These are phyloP conservation scores for Hypoxylon sp. DNA, from an alignment of 2,329 filamentous ascomycete species.

Conservation along the genomic window DNA sequence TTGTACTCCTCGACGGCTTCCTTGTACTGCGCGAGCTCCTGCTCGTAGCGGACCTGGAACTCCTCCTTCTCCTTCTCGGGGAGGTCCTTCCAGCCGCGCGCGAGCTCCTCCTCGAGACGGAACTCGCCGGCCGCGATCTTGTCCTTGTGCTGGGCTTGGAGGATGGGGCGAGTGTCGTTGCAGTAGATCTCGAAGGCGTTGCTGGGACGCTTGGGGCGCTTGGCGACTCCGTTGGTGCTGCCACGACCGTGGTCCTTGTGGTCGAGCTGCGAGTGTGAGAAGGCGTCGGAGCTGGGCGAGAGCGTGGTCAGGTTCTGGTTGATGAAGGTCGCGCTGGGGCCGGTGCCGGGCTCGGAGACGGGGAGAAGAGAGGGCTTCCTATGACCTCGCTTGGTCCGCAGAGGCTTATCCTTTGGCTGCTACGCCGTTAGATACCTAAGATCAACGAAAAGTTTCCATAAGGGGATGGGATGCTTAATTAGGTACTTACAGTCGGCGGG, in stretches of 20 bases:
- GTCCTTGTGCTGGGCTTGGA: slow-evolving; percentile 63
- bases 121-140: slow-evolving; percentile 55
- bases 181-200: slow-evolving; percentile 71
- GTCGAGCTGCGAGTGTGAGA: slow-evolving; percentile 65
- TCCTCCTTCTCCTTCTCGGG: slow-evolving; percentile 65
- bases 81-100: slow-evolving; percentile 69
- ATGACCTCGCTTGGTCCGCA: slow-evolving; percentile 81
- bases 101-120: slow-evolving; percentile 69
- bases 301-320: slow-evolving; percentile 63
- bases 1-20: slow-evolving; percentile 61
- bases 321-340: slow-evolving; percentile 61
- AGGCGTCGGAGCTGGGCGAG: slow-evolving; percentile 68
- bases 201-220: slow-evolving; percentile 61
- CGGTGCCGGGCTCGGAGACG: slow-evolving; percentile 59
- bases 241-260: slow-evolving; percentile 54
- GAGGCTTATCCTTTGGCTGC: slow-evolving; percentile 83
- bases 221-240: slow-evolving; percentile 59
- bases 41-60: slow-evolving; percentile 62
- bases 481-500: slow-evolving; percentile 77
- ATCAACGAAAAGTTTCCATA: slow-evolving; percentile 35
- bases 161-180: slow-evolving; percentile 62
- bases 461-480: slow-evolving; percentile 20
- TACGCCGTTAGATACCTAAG: slow-evolving; percentile 46
- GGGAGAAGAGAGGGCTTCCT: slow-evolving; percentile 70
- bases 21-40: slow-evolving; percentile 59